Evolutionary conservation across 805 yeast species (phyloP).

Genomic region (Wickerhamomyces rabaulensis): DNA sequence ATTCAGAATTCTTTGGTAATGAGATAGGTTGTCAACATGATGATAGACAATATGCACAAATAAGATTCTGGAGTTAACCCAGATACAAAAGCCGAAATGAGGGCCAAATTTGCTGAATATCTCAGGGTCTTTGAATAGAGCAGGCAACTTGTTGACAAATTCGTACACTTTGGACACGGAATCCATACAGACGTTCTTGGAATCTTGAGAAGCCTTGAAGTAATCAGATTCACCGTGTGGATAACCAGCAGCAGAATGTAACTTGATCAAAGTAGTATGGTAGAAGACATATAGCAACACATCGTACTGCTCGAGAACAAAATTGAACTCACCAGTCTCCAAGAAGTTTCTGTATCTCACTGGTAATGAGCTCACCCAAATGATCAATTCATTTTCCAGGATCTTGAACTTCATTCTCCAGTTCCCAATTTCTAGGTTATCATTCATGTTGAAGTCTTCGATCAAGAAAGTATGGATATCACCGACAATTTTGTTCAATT

Average conservation of each 20-base stretch:
- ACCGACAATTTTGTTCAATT: conserved; percentile 18
- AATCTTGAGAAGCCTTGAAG: conserved; percentile 18
- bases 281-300: conserved; percentile 17
- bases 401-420: conserved; percentile 17
- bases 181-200: conserved; percentile 18
- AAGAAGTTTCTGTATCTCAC: conserved; percentile 6
- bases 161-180: conserved; percentile 15
- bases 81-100: conserved; percentile 27
- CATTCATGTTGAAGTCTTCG: conserved; percentile 18
- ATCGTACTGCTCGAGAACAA: conserved; percentile 8
- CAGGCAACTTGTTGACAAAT: conserved; percentile 12
- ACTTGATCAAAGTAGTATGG: conserved; percentile 17
- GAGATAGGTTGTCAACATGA: conserved; percentile 4
- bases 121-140: conserved; percentile 7
- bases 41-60: conserved; percentile 24
- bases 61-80: conserved; percentile 30
- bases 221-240: conserved; percentile 21
- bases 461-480: conserved; percentile 19
- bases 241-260: conserved; percentile 20
- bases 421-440: conserved; percentile 10
- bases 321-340: conserved; percentile 10
- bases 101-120: conserved; percentile 26
- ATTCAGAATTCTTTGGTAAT: conserved; percentile 10
- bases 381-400: conserved; percentile 14
- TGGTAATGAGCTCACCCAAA: conserved; percentile 19